Evolutionary conservation across 2,329 filamentous ascomycete genomes (phyloP).

Genomic region (Dactylellina drechsleri): DNA sequence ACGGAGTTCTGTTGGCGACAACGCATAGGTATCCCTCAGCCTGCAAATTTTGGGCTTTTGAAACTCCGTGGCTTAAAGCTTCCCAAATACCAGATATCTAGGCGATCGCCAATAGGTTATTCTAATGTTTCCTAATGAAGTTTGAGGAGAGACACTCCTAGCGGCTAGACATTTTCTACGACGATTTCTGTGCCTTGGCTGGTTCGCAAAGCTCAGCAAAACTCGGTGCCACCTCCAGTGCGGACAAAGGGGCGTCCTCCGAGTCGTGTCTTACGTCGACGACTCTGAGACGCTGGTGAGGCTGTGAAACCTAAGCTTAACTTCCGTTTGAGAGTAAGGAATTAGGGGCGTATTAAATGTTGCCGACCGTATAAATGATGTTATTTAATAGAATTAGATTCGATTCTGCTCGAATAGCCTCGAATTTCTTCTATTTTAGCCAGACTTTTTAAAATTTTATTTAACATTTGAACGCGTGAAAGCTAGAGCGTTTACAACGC

Average conservation of each 20-base stretch:
- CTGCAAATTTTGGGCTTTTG: no score
- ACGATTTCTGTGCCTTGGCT: no score
- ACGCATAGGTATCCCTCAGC: no score
- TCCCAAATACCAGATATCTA: no score
- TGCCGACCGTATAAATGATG: not conserved
- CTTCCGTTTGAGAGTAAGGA: constrained; percentile 10
- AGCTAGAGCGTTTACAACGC: not conserved
- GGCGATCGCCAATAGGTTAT: no score
- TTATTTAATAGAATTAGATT: not conserved
- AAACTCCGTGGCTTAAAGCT: no score
- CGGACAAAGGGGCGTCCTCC: constrained; percentile 14
- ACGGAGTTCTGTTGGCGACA: no score
- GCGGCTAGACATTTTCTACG: no score
- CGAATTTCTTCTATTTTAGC: not conserved
- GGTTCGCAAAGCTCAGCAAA: not conserved
- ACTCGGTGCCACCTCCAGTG: not conserved
- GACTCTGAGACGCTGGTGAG: constrained; percentile 24
- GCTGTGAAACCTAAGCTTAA: constrained; percentile 24
- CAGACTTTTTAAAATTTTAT: not conserved
- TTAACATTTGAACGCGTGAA: not conserved
- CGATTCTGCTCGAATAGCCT: not conserved
- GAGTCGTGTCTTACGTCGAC: constrained; percentile 35
- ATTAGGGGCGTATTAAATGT: not conserved
- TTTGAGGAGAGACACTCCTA: no score
- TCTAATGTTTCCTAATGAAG: no score